Evolutionary conservation across 2,329 filamentous ascomycete genomes (phyloP).

Genomic region (Claviceps paspali): DNA sequence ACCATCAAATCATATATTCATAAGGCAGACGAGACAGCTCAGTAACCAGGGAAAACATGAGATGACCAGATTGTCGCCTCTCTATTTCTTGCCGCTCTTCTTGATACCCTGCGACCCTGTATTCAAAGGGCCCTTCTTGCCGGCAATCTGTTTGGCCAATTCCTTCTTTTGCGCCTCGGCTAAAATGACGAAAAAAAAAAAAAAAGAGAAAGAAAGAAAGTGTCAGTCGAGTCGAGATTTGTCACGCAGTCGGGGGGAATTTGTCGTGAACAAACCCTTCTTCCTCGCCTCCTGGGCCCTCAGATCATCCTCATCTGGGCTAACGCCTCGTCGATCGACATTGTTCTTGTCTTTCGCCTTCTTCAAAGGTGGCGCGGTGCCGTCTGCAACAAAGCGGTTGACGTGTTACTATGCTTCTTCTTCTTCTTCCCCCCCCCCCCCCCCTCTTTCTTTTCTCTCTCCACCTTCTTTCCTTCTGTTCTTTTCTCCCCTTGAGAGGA

Average conservation of each 20-base stretch:
- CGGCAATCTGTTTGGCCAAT: slow-evolving; percentile 55
- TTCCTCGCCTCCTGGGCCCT: not conserved
- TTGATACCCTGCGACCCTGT: slow-evolving; percentile 81
- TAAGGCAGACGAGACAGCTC: no score
- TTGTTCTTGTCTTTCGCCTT: slow-evolving; percentile 76
- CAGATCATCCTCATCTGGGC: not conserved
- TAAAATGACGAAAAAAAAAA: no score
- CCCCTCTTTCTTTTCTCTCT: no score
- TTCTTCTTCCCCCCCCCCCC: no score
- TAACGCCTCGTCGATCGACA: not conserved
- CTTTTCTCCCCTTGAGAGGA: not conserved
- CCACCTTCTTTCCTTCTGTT: not conserved
- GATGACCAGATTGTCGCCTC: no score
- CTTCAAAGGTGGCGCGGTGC: slow-evolving; percentile 62
- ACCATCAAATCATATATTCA: no score
- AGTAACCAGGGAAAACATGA: no score
- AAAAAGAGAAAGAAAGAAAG: not conserved
- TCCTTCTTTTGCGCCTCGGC: slow-evolving; percentile 39
- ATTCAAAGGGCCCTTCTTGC: slow-evolving; percentile 79
- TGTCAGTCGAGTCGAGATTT: not conserved
- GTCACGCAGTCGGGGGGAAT: no score
- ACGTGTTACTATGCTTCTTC: not conserved
- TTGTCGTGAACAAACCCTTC: slow-evolving; percentile 1
- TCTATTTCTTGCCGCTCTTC: slow-evolving; percentile 94
- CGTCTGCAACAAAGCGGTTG: slow-evolving; percentile 39